Base-by-base conservation (phyloP, 768 basidiomycete genomes). In the Multifurca ochricompacta region DNA sequence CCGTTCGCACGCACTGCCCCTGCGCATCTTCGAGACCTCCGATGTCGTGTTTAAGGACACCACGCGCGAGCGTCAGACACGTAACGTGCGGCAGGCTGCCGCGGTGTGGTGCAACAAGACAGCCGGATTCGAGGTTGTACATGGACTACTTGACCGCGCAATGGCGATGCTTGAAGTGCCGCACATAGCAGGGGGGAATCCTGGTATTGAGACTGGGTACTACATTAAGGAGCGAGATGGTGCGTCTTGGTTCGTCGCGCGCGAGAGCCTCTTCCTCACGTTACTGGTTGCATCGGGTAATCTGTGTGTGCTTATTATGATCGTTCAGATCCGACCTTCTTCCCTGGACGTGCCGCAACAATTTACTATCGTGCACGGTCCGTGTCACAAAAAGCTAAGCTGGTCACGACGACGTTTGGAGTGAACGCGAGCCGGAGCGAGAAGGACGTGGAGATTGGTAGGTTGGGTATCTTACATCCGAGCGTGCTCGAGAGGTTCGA, bases 111-210 rank as follows among this genome's bases (percentile, higher is more conserved):
- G 93, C 70, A 95, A 95, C 70, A 91, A 91, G 73, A 90, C 86
- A 13, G 96, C 94, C 34, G 94, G 94, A 4, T 99, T 99, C 66
- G 94, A 99, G 74, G 80, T 95, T 57, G 85, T 94, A 10, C 96
- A 98, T 68, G 96, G 96, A 31, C 73, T 98, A 70, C 71, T 99
- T 60, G 93, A 98, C 70, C 77, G 94, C 46, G 79, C 90, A 34
- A 98, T 99, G 96, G 87, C 85, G 68, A 93, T 96, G 80, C 73
- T 99, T 19, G 95, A 96, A 60, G 78, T 99, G 32, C 87, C 91
- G 35, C 79, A 83, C 61, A 87, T 97, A 51, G 69, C 73, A 19
- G 79, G 73, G 54, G 69, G 64, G 30, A 79, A 87, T 63, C 70
- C 65, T 34, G 73, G 78, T 56, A 81, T 81, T 27, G 67, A 71